These are phyloP conservation scores for Trichoderma endophyticum DNA, from an alignment of 2,329 filamentous ascomycete species.

Conservation along the genomic window DNA sequence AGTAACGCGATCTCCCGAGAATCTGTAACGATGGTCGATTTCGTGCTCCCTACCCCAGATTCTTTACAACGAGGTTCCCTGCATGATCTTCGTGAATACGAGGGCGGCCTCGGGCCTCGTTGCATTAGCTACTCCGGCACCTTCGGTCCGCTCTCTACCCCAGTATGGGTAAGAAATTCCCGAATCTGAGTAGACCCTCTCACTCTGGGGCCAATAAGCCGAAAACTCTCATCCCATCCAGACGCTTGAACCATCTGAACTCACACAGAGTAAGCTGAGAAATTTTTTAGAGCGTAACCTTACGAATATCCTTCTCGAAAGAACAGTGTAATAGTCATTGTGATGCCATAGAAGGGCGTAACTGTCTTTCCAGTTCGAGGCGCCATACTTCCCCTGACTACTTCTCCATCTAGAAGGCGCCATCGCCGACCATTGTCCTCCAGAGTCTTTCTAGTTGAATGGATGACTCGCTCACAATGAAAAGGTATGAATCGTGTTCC, in stretches of 20 bases:
- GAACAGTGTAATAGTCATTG: background rate
- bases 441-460: background rate
- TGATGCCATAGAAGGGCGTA: background rate
- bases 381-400: conserved; percentile 3
- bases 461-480: conserved; percentile 8
- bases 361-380: background rate
- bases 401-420: background rate
- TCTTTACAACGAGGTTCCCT: conserved; percentile 9
- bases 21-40: background rate
- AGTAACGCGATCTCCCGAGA: background rate
- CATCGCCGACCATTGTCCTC: background rate
- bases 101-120: conserved; percentile 3
- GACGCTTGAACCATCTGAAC: background rate
- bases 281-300: background rate
- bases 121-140: conserved; percentile 9
- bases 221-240: background rate
- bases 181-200: background rate
- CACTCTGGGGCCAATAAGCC: background rate
- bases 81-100: background rate
- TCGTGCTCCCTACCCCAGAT: background rate
- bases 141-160: conserved; percentile 11
- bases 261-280: background rate
- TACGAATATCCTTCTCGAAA: background rate
- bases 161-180: background rate
- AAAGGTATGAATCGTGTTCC: background rate